Evolutionary conservation across 495 filamentous ascomycete species (phyloP).

Genomic region (Tuber umbilicatum): DNA sequence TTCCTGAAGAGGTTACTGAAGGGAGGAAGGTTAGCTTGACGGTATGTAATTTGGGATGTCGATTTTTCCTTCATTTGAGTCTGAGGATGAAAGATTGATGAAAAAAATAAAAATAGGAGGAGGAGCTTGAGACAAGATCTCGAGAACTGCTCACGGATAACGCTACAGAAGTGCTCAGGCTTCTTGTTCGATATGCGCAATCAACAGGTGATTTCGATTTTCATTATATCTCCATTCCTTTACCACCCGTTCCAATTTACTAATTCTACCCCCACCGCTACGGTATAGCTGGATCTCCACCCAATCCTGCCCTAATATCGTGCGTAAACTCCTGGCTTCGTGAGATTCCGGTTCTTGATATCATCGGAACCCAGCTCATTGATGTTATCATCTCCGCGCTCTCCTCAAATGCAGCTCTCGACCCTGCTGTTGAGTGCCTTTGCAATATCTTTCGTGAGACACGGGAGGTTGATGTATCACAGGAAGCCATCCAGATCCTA

Average conservation of each 20-base stretch:
- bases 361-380: conserved; percentile 80
- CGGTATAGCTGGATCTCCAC: conserved; percentile 46
- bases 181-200: conserved; percentile 81
- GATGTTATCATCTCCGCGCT: conserved; percentile 72
- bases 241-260: neutral
- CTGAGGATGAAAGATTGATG: conserved; percentile 8
- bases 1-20: conserved; percentile 98
- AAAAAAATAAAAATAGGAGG: conserved; percentile 61
- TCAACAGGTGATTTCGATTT: conserved; percentile 64
- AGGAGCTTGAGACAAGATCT: conserved; percentile 75
- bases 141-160: conserved; percentile 85
- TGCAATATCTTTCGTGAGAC: conserved; percentile 89
- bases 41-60: conserved; percentile 57
- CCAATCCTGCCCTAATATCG: conserved; percentile 83
- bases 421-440: conserved; percentile 86
- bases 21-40: conserved; percentile 97
- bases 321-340: conserved; percentile 95
- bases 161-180: conserved; percentile 71
- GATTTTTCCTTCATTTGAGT: neutral
- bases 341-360: conserved; percentile 74
- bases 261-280: conserved; percentile 10
- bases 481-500: conserved; percentile 72
- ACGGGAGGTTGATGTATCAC: conserved; percentile 79
- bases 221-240: neutral
- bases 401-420: conserved; percentile 66